These are phyloP conservation scores for Penicillium thymicola DNA, from an alignment of 2,329 filamentous ascomycete genomes.

Conservation along the genomic window DNA sequence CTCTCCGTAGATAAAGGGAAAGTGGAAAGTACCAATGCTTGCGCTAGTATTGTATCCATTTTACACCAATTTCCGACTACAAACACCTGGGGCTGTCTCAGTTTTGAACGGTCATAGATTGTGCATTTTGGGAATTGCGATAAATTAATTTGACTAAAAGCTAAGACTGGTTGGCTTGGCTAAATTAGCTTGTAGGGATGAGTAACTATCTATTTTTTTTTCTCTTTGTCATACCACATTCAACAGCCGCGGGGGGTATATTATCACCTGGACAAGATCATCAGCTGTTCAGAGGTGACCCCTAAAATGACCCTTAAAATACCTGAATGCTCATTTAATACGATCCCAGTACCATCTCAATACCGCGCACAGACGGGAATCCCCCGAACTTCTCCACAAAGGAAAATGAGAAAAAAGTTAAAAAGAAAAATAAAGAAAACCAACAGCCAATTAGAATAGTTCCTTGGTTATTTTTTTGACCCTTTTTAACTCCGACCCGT, in stretches of 20 bases:
- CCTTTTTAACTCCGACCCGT: not conserved
- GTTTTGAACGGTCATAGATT: not conserved
- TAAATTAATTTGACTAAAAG: not conserved
- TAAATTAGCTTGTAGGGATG: not conserved
- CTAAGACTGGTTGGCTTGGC: not conserved
- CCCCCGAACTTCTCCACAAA: not conserved
- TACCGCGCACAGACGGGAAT: not conserved
- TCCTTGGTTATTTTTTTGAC: not conserved
- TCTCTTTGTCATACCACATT: not conserved
- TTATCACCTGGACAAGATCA: not conserved
- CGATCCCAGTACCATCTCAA: not conserved
- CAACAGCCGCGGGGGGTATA: not conserved
- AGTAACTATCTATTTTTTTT: not conserved
- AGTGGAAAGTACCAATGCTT: not conserved
- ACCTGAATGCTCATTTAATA: not conserved
- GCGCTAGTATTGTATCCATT: not conserved
- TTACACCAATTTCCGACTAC: not conserved
- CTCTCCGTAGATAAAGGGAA: not conserved
- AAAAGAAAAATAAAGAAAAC: not conserved
- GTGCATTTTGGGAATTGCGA: not conserved
- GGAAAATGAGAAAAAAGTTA: not conserved
- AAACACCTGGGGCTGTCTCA: constrained; percentile 9
- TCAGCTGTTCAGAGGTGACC: not conserved
- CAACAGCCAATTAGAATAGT: not conserved
- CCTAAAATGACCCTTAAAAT: not conserved